Base-by-base conservation (phyloP, 2,329 filamentous ascomycete genomes). In the Colletotrichum costaricense region DNA sequence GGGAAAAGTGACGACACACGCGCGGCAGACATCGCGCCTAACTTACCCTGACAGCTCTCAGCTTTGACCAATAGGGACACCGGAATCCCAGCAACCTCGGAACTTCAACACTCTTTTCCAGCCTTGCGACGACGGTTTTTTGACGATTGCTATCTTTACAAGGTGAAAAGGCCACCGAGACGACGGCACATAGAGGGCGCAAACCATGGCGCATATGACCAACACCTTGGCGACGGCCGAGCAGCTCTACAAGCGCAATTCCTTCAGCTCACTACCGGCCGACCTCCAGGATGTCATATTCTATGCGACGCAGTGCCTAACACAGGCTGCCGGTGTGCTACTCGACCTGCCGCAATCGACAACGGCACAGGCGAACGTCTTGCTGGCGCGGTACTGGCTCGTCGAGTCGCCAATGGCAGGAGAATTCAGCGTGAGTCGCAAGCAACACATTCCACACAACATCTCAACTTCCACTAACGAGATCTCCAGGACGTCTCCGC, bases 331-430 rank as follows among this genome's bases (percentile, higher is more conserved):
- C 12, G 94, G 94, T 35, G 88, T 97, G 63, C 89, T 98, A 22
- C 88, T 99, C 3, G 91, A 94, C 60, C 87, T 98, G 52, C 94
- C 95, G 7, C 95, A 98, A 80, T 94, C 95, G 77, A 91, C 94
- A 52, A 94, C 97, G 52, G 94, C 95, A 5, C 94, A 95, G 79
- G 94, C 95, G 3, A 94, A 95, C 79, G 91, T 98, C 54, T 84
- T 97, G 0, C 90, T 97, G 42, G 92, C 93, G 64, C 90, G 96
- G 16, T 97, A 95, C 83, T 97, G 94, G 93, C 85, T 95, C 28
- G 81, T 86, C 30, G 88, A 85, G 79, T 90, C 82, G 68, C 87
- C 84, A 79, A 89, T 89, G 85, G 83, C 82, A 75, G 85, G 86
- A 81, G 91, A 91, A 78, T 93, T 91, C 69, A 88, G 85, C 77